Base-by-base conservation (phyloP, 164 flowering plant genomes). In the Warburgia ugandensis region DNA sequence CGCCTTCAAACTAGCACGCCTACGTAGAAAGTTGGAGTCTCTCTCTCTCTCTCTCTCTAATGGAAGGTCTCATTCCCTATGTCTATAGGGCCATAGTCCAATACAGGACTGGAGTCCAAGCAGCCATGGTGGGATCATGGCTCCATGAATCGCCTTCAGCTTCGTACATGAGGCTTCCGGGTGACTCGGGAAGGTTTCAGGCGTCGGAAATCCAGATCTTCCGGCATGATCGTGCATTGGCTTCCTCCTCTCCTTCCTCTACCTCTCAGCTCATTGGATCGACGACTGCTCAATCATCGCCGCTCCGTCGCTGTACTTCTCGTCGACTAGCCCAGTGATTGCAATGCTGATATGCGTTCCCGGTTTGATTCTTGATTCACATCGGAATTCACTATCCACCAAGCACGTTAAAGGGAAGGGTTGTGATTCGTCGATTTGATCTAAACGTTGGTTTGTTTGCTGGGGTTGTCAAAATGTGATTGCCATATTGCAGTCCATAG, bases 1-100 rank as follows among this genome's bases (percentile, higher is more conserved):
- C n/a, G n/a, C n/a, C n/a, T n/a, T n/a, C n/a, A n/a, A n/a, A n/a
- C n/a, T n/a, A n/a, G n/a, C n/a, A n/a, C n/a, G n/a, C n/a, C n/a
- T n/a, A n/a, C n/a, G n/a, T n/a, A n/a, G n/a, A n/a, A 14, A 7
- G n/a, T n/a, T n/a, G n/a, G n/a, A n/a, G n/a, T n/a, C n/a, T n/a
- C n/a, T n/a, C n/a, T n/a, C n/a, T n/a, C 19, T 30, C 31, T 49
- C 48, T 52, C 45, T 42, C 37, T 29, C 54, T 38, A 16, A 86
- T 86, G 95, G 95, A 86, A 72, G 95, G 95, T 38, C 69, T 86
- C 17, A 81, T 86, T 65, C 92, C 92, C 10, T 73, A 67, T 26
- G 77, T 83, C 17, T 83, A 83, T 50, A 83, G 52, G 57, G 81
- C 81, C 16, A 69, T 83, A 27, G 60, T 78, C 16, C 80, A 83